These are phyloP conservation scores for Trichoderma koningiopsis DNA, from an alignment of 2,329 filamentous ascomycete genomes.

Conservation along the genomic window DNA sequence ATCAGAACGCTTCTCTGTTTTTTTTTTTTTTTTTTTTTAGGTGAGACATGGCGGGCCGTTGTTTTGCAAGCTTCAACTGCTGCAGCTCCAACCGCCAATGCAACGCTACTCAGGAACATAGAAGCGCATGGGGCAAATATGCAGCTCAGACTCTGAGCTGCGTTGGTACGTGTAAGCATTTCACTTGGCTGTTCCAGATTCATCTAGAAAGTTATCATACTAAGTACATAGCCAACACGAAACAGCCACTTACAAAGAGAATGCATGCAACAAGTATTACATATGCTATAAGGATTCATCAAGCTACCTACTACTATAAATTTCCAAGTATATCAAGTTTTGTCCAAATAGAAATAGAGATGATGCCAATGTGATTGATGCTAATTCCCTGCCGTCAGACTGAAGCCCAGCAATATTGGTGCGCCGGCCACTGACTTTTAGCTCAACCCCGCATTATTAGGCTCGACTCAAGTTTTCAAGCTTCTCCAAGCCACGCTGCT, in stretches of 20 bases:
- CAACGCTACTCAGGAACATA: slow-evolving; percentile 14
- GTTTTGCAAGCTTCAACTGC: slow-evolving; percentile 7
- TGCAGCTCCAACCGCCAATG: background rate
- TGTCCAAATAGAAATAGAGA: background rate
- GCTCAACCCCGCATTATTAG: background rate
- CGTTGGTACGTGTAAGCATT: background rate
- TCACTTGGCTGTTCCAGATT: background rate
- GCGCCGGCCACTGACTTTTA: background rate
- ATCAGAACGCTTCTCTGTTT: background rate
- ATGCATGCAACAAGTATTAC: background rate
- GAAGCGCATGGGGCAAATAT: background rate
- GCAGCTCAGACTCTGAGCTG: background rate
- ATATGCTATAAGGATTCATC: background rate
- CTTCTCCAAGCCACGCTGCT: background rate
- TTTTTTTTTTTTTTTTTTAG: background rate
- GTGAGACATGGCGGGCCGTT: slow-evolving; percentile 7
- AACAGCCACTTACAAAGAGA: background rate
- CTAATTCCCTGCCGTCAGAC: background rate
- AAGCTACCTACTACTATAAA: background rate
- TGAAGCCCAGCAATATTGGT: background rate
- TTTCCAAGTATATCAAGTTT: background rate
- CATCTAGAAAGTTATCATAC: background rate
- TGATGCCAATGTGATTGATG: background rate
- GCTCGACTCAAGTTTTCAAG: background rate
- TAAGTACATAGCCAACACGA: background rate